Percentiles rank a stretch among this genome's conserved stretches.
Evolutionary conservation across 163 green algal species (phyloP).

Genomic region (Volvox carteri): DNA sequence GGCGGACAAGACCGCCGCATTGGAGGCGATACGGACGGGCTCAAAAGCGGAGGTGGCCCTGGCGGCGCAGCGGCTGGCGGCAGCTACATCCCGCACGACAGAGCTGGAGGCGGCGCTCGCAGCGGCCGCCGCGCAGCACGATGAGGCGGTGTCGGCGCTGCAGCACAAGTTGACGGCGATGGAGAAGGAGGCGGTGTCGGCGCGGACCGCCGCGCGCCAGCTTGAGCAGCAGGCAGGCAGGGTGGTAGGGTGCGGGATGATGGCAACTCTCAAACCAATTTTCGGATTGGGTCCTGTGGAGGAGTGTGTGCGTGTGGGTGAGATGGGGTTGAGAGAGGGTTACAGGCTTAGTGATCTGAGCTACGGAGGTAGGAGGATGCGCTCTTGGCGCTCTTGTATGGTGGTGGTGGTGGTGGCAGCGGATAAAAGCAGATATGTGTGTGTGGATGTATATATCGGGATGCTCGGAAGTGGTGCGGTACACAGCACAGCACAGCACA

Average conservation of each 20-base stretch:
- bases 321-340: no score
- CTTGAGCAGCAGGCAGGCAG: conserved; percentile 47
- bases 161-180: conserved; percentile 35
- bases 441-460: no score
- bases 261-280: no score
- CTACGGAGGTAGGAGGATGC: no score
- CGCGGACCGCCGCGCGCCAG: not conserved
- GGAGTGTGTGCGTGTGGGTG: not conserved
- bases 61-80: conserved; percentile 35
- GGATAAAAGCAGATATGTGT: no score
- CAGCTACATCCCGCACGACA: not conserved
- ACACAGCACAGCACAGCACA: no score
- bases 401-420: no score
- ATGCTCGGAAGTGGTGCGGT: no score
- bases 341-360: no score
- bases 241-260: no score
- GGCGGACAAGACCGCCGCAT: conserved; percentile 9
- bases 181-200: conserved; percentile 59
- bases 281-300: no score
- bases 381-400: no score
- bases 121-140: not conserved
- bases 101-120: conserved; percentile 55
- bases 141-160: conserved; percentile 12
- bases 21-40: conserved; percentile 35
- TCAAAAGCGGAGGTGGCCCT: conserved; percentile 42